Percentiles rank a stretch among this genome's conserved stretches.
Evolutionary conservation across 768 basidiomycete genomes (phyloP).

Genomic region (Boletus bicolor): DNA sequence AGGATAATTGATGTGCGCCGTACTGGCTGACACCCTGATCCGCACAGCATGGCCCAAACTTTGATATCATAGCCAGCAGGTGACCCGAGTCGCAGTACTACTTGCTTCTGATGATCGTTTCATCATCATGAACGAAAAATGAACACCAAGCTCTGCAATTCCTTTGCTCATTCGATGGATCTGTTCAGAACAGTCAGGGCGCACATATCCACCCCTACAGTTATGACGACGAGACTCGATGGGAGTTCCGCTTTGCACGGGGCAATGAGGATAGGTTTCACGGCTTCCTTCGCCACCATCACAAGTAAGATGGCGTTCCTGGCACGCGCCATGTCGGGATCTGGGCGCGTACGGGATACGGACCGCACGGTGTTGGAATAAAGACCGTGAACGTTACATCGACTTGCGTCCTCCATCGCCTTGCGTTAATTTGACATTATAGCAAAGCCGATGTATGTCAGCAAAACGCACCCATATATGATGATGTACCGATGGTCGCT

Average conservation of each 20-base stretch:
- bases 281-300: neutral
- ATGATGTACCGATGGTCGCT: neutral
- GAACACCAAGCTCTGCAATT: constrained; percentile 1
- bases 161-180: neutral
- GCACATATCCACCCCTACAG: neutral
- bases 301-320: constrained; percentile 2
- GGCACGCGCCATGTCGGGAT: neutral
- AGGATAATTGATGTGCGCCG: neutral
- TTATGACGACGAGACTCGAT: neutral
- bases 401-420: neutral
- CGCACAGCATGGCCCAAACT: constrained; percentile 15
- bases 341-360: neutral
- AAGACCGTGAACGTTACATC: neutral
- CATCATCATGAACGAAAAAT: neutral
- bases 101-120: constrained; percentile 5
- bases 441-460: neutral
- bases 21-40: neutral
- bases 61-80: neutral
- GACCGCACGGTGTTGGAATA: neutral
- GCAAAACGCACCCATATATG: neutral
- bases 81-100: neutral
- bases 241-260: constrained; percentile 8
- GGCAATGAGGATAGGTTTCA: neutral
- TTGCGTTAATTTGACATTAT: neutral
- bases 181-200: neutral